These are phyloP conservation scores for Calonectria hongkongensis DNA, from an alignment of 2,329 filamentous ascomycete species.

Conservation along the genomic window DNA sequence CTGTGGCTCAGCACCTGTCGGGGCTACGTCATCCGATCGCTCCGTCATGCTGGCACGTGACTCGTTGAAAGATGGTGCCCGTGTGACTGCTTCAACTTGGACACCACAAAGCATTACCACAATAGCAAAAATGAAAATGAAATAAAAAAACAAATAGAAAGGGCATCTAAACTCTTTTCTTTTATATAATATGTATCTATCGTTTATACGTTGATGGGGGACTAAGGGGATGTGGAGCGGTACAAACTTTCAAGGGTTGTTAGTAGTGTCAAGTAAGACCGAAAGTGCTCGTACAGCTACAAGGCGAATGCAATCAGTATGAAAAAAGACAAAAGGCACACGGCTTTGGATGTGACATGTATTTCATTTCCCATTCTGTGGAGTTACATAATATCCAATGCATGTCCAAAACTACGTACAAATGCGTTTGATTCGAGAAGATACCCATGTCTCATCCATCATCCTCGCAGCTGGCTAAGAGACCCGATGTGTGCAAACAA, in stretches of 20 bases:
- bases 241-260: no score
- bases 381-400: conserved; percentile 37
- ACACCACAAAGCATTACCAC: no score
- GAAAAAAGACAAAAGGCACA: neutral
- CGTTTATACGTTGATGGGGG: no score
- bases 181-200: no score
- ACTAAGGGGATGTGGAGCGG: no score
- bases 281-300: neutral
- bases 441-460: conserved; percentile 37
- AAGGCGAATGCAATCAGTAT: neutral
- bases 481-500: conserved; percentile 30
- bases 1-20: conserved; percentile 50
- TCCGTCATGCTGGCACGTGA: conserved; percentile 24
- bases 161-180: no score
- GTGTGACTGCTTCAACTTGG: no score
- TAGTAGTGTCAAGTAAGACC: no score
- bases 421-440: conserved; percentile 25
- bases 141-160: no score
- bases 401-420: conserved; percentile 36
- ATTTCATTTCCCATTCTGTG: conserved; percentile 34
- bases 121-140: no score
- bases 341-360: conserved; percentile 16
- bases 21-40: conserved; percentile 38
- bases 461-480: conserved; percentile 22
- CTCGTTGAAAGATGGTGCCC: neutral